Percentiles rank a stretch among this genome's conserved stretches.
phyloP scores from a whole-genome alignment of 2,329 filamentous ascomycete species.

The Epichloe uncinata region DNA sequence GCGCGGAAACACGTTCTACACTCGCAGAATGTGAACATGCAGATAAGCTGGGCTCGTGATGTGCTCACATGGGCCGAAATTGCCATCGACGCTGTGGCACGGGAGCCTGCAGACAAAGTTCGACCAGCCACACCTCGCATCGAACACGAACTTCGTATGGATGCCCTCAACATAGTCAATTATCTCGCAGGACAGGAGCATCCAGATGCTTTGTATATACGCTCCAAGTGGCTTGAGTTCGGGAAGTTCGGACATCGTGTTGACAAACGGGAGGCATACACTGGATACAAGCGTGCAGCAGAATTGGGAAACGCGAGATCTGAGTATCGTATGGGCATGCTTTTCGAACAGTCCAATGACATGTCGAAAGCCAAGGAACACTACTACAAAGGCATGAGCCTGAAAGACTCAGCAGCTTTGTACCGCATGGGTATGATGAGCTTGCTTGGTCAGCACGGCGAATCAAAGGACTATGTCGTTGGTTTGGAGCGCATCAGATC shows the following conservation, averaged over 20 bases:
- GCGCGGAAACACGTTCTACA: conserved; percentile 74
- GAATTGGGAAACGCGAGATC: conserved; percentile 77
- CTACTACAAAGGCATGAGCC: conserved; percentile 68
- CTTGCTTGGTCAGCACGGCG: conserved; percentile 82
- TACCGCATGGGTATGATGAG: conserved; percentile 96
- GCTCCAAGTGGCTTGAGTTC: conserved; percentile 95
- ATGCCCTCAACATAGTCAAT: conserved; percentile 82
- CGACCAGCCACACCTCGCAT: conserved; percentile 70
- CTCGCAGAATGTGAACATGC: conserved; percentile 91
- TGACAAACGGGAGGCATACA: conserved; percentile 90
- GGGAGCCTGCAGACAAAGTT: conserved; percentile 38
- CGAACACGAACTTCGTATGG: conserved; percentile 76
- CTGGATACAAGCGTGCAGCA: conserved; percentile 73
- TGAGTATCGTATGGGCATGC: conserved; percentile 96
- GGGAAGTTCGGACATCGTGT: conserved; percentile 83
- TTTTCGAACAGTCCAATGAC: conserved; percentile 91
- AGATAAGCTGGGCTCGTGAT: conserved; percentile 93
- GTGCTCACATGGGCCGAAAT: conserved; percentile 81
- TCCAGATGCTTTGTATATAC: conserved; percentile 87
- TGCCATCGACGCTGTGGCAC: conserved; percentile 60
- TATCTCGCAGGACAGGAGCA: conserved; percentile 87
- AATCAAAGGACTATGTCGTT: conserved; percentile 63
- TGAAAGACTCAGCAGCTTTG: conserved; percentile 75
- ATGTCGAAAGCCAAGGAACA: conserved; percentile 81
- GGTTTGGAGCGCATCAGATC: conserved; percentile 73